These are phyloP conservation scores for Ogataea populi-albae DNA, from an alignment of 805 yeast genomes.

Conservation along the genomic window DNA sequence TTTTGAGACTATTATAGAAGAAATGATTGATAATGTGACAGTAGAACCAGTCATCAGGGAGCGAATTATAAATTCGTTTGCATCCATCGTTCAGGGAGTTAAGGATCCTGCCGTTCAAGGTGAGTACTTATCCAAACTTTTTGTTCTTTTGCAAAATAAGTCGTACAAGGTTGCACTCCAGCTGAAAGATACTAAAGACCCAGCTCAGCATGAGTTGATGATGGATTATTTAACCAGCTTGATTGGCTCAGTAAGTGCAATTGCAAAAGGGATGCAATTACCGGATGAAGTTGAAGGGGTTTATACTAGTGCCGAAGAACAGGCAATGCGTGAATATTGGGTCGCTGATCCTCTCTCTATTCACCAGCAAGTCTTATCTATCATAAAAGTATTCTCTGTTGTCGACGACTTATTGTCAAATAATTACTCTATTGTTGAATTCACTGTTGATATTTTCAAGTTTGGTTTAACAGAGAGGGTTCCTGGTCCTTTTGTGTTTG, in stretches of 20 bases:
- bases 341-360: conserved; percentile 43
- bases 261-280: conserved; percentile 65
- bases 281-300: conserved; percentile 51
- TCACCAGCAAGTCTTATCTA: conserved; percentile 39
- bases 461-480: conserved; percentile 60
- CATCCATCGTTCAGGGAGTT: conserved; percentile 58
- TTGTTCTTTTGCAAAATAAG: conserved; percentile 23
- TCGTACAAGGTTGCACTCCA: conserved; percentile 14
- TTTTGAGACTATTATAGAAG: conserved; percentile 46
- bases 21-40: conserved; percentile 41
- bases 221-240: conserved; percentile 53
- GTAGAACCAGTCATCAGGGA: conserved; percentile 51
- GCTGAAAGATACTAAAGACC: conserved; percentile 8
- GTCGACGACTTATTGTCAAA: conserved; percentile 36
- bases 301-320: conserved; percentile 33
- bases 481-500: conserved; percentile 65
- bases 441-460: conserved; percentile 59
- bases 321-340: conserved; percentile 43
- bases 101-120: conserved; percentile 47
- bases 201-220: conserved; percentile 25
- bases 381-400: conserved; percentile 42
- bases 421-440: conserved; percentile 56
- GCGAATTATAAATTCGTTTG: conserved; percentile 58
- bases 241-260: conserved; percentile 59
- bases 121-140: conserved; percentile 21